Conservation (phyloP, 2,329 filamentous ascomycete genomes). For the Didymella arachidicola region DNA sequence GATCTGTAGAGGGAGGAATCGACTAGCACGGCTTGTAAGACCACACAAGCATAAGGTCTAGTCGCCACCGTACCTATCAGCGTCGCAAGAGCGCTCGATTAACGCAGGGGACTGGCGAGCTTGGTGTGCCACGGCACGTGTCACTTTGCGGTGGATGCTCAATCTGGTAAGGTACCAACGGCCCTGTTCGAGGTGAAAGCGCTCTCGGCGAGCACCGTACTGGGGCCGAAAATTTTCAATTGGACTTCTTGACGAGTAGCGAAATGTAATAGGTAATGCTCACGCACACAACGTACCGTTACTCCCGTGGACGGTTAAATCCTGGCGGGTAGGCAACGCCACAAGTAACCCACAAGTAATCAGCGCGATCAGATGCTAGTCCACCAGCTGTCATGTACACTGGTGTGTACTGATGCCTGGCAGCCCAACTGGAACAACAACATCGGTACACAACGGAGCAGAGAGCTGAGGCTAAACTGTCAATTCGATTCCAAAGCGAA, state of each 20-base stretch:
- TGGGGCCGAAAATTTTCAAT: conserved; percentile 22
- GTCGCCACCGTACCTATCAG: conserved; percentile 19
- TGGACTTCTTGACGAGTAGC: conserved; percentile 10
- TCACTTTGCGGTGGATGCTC: conserved; percentile 26
- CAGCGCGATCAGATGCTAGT: conserved; percentile 33
- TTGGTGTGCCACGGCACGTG: conserved; percentile 32
- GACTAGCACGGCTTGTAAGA: conserved; percentile 35
- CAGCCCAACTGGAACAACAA: conserved; percentile 10
- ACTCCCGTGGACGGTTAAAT: conserved; percentile 21
- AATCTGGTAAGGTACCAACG: conserved; percentile 20
- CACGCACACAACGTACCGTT: conserved; percentile 24
- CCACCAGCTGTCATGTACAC: conserved; percentile 29
- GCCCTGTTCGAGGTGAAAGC: conserved; percentile 14
- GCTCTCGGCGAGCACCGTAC: conserved; percentile 15
- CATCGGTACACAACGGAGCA: neutral
- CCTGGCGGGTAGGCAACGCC: conserved; percentile 35
- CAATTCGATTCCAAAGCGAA: conserved; percentile 27
- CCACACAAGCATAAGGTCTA: conserved; percentile 20
- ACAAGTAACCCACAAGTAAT: conserved; percentile 29
- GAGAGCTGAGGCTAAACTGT: conserved; percentile 27
- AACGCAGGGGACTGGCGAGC: conserved; percentile 29
- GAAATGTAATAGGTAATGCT: conserved; percentile 10
- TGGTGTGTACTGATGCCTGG: neutral
- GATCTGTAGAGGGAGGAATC: conserved; percentile 25
- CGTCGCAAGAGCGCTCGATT: conserved; percentile 31